A percentile compares a stretch with the other conserved stretches of the same genome.
Evolutionary conservation across 2,329 filamentous ascomycete genomes (phyloP).

Genomic region (Coniochaeta sp.): DNA sequence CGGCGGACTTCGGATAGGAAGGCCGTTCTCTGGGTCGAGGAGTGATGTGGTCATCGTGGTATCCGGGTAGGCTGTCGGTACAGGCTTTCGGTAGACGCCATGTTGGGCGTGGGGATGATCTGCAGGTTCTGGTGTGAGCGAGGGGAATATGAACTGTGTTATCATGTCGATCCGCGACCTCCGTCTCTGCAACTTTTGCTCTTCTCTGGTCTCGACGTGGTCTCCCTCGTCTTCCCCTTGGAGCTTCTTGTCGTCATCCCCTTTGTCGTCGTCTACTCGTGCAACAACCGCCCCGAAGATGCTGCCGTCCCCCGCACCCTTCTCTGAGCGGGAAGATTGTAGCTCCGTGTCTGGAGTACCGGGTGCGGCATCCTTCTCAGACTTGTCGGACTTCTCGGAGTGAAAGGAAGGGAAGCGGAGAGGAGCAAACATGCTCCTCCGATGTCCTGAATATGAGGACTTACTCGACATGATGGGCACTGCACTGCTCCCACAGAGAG

Average conservation of each 20-base stretch:
- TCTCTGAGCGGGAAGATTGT: background rate
- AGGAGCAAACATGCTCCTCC: conserved; percentile 28
- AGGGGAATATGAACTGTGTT: conserved; percentile 10
- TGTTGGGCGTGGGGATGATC: conserved; percentile 6
- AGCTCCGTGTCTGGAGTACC: background rate
- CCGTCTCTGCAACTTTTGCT: conserved; percentile 6
- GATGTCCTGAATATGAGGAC: conserved; percentile 22
- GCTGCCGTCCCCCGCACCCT: conserved; percentile 2
- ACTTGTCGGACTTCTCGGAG: conserved; percentile 18
- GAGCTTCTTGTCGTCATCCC: background rate
- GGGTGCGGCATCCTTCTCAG: background rate
- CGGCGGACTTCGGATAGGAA: background rate
- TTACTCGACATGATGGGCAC: conserved; percentile 31
- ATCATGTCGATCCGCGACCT: conserved; percentile 11
- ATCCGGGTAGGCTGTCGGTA: conserved; percentile 5
- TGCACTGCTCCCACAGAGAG: background rate
- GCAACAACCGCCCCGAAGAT: background rate
- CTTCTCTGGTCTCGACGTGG: background rate
- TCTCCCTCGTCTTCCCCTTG: background rate
- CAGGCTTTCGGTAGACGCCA: conserved; percentile 2
- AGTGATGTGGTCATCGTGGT: background rate
- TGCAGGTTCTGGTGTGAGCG: conserved; percentile 12
- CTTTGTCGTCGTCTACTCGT: background rate
- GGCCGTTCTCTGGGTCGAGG: background rate
- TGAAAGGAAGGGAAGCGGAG: conserved; percentile 28